Evolutionary conservation across 257 asterid species (phyloP), one percentile per base, ranked within the genome.

Genomic region (Cynanchum wilfordii): DNA sequence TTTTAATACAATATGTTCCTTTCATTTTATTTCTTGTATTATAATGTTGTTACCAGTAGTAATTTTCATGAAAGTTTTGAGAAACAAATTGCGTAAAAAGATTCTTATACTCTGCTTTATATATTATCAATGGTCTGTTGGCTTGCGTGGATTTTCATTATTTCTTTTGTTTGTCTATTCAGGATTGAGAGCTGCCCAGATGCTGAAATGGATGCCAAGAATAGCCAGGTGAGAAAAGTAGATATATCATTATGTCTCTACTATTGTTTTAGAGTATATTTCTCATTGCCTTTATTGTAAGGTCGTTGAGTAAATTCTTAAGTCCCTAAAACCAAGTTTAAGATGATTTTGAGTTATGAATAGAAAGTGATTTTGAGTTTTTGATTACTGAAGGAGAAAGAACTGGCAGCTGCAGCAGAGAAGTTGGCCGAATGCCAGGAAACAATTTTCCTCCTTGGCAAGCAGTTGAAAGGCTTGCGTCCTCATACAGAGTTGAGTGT

Each of bases 371-470:
- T 64, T 30, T 62, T 36, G 69, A 40, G 30, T 70, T 70, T 40
- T 29, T 22, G 66, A 17, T 81, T 12, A 16, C 75, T 73, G 66
- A 90, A 92, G 98, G 99, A 92, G 82, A 87, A 81, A 73, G 98
- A 94, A 42, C 76, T 91, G 66, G 83, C 92, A 4, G 95, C 93
- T 38, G 99, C 99, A 50, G 90, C 96, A 25, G 96, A 87, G 80
- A 95, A 90, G 88, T 86, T 95, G 40, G 93, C 97, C 0, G 97
- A 90, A 81, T 95, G 98, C 78, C 99, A 95, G 79, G 96, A 95
- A 80, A 87, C 96, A 75, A 95, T 95, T 66, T 86, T 80, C 69
- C 95, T 95, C 66, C 96, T 95, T 0, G 96, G 98, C 19, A 95
- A 92, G 79, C 98, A 90, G 81, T 68, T 95, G 84, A 85, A 91